Conservation (phyloP, 306 rosid genomes). For the Carpinus viminea region DNA sequence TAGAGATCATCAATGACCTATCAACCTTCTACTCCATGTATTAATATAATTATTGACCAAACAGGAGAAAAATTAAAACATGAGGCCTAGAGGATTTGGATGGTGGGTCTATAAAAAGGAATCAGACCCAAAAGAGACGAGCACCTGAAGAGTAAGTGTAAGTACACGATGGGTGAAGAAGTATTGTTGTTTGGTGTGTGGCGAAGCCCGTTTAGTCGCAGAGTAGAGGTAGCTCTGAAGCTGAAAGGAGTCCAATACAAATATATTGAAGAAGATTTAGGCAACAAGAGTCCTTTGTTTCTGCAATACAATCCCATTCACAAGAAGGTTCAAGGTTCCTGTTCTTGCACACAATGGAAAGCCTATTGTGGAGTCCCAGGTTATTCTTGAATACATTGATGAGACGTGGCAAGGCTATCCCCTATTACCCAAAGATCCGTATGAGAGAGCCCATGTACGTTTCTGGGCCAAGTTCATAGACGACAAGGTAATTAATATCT, state of each 20-base stretch:
- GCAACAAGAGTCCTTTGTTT: conserved; percentile 38
- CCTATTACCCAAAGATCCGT: conserved; percentile 49
- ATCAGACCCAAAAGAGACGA: background rate
- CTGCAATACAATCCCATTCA: conserved; percentile 59
- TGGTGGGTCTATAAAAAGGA: background rate
- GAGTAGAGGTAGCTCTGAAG: conserved; percentile 49
- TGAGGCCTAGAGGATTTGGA: too few species aligned
- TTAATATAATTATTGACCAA: too few species aligned
- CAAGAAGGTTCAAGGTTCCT: conserved; percentile 40
- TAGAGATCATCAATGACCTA: too few species aligned
- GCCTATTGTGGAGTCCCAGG: conserved; percentile 54
- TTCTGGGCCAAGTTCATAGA: conserved; percentile 66
- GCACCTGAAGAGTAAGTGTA: background rate
- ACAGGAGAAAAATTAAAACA: too few species aligned
- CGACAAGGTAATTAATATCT: conserved; percentile 44
- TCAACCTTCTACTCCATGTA: too few species aligned
- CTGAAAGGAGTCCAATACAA: conserved; percentile 55
- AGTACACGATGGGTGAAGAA: conserved; percentile 24
- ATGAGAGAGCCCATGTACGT: conserved; percentile 50
- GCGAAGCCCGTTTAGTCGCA: conserved; percentile 47
- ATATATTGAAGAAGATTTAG: conserved; percentile 39
- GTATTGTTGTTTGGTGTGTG: conserved; percentile 37
- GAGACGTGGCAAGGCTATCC: conserved; percentile 43
- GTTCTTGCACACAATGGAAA: conserved; percentile 51
- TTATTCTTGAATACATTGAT: conserved; percentile 53